Base-by-base conservation (phyloP, 2,329 filamentous ascomycete species). In the Didymella keratinophila region DNA sequence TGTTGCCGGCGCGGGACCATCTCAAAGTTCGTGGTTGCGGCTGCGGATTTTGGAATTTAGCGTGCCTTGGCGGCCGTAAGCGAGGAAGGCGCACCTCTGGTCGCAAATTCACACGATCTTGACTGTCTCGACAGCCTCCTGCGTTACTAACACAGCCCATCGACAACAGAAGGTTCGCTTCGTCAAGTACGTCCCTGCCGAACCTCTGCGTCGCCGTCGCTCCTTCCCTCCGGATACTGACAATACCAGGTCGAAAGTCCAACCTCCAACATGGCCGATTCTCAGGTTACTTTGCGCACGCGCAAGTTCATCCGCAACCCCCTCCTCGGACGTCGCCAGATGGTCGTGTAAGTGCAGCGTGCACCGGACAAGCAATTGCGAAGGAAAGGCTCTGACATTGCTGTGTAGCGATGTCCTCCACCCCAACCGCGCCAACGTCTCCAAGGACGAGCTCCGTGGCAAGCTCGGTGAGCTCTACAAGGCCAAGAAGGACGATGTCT, bases 231-330 rank as follows among this genome's bases (percentile, higher is more conserved):
- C 36, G 44, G 39, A 36, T 62, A 52, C 68, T 68, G 65, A 70
- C 65, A 58, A 47, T 18, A 36, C 56, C 67, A 76, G 74, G 67
- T 75, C 69, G 68, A 69, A 69, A 65, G 63, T 60, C 67, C 68
- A 67, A 63, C 68, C 66, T 62, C 62, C 76, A 96, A 83, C 82
- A 97, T 97, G 94, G 91, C 93, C 84, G 91, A 93, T 84, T 79
- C 79, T 68, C 81, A 82, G 76, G 81, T 83, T 69, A 83, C 81
- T 69, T 74, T 83, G 78, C 81, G 95, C 86, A 99, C 95, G 84
- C 94, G 95, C 91, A 98, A 98, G 88, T 99, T 99, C 91, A 96
- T 98, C 86, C 92, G 93, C 87, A 99, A 99, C 89, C 92, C 95
- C 82, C 92, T 99, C 80, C 90, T 99, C 81, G 92, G 90, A 82